phyloP scores from a whole-genome alignment of 176 grass and related monocot species.

The Phragmites australis region DNA sequence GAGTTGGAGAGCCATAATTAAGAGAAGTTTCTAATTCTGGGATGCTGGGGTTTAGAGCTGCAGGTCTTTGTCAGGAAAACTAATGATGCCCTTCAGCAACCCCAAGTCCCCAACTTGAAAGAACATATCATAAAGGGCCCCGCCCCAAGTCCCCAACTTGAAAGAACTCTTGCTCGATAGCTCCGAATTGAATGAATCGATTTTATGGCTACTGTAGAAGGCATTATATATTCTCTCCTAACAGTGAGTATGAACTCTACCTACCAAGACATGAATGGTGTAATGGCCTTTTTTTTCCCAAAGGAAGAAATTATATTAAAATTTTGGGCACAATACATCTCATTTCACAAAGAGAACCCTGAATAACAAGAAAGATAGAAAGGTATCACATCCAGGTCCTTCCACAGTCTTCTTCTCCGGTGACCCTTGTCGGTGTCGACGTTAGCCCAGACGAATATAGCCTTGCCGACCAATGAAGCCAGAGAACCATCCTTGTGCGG shows the following conservation, averaged over 20 bases:
- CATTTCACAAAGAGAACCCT: no score
- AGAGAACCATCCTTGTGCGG: no score
- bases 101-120: slow-evolving; percentile 2
- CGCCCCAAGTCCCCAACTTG: background rate
- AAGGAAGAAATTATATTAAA: no score
- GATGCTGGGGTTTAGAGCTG: slow-evolving; percentile 16
- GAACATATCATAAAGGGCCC: no score
- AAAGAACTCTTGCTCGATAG: slow-evolving; percentile 10
- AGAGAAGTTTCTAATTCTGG: slow-evolving; percentile 30
- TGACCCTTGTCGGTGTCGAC: no score
- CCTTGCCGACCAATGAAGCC: no score
- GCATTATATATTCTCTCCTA: background rate
- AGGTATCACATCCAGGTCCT: no score
- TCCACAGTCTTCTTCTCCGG: no score
- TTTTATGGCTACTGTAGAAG: background rate
- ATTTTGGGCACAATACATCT: no score
- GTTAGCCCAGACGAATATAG: no score
- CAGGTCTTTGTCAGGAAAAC: slow-evolving; percentile 19
- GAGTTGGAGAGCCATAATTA: background rate
- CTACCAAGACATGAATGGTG: background rate
- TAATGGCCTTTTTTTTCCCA: background rate
- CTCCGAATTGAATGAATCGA: background rate
- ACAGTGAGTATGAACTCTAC: background rate
- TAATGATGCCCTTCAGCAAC: slow-evolving; percentile 22
- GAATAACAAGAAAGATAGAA: no score